Conservation (phyloP, 441 rosid species). For the Croton setiger region DNA sequence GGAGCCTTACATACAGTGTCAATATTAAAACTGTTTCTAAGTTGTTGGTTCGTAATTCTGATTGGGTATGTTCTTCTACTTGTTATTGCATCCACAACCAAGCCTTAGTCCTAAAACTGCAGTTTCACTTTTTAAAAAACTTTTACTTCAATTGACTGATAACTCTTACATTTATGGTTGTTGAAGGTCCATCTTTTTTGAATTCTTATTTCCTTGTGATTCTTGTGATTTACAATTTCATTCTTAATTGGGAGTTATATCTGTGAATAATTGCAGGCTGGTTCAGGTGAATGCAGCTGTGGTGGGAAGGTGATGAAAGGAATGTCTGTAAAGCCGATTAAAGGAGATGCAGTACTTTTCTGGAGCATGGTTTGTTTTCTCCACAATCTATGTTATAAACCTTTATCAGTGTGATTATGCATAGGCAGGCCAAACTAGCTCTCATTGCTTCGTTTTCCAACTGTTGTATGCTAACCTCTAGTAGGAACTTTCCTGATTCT, state of each 20-base stretch:
- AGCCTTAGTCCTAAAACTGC: no score
- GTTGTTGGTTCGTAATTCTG: neutral
- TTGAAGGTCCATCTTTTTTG: neutral
- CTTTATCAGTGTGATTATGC: neutral
- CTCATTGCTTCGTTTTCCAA: no score
- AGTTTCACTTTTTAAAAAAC: neutral
- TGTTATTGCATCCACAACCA: neutral
- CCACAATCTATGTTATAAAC: neutral
- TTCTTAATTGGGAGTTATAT: slow-evolving; percentile 1
- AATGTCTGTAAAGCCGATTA: slow-evolving; percentile 68
- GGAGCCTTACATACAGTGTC: neutral
- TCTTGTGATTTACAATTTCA: neutral
- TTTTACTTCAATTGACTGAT: neutral
- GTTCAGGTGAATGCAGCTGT: slow-evolving; percentile 75
- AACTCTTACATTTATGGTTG: neutral
- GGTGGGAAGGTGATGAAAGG: slow-evolving; percentile 83
- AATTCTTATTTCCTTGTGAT: neutral
- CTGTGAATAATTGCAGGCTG: slow-evolving; percentile 57
- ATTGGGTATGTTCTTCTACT: neutral
- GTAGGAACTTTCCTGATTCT: neutral
- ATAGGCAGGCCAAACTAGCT: neutral
- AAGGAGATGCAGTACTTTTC: slow-evolving; percentile 93
- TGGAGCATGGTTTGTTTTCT: slow-evolving; percentile 94
- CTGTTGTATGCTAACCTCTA: no score
- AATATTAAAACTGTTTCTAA: neutral